Base-by-base conservation (phyloP, 768 basidiomycete genomes). In the Macrolepiota dolichaula region DNA sequence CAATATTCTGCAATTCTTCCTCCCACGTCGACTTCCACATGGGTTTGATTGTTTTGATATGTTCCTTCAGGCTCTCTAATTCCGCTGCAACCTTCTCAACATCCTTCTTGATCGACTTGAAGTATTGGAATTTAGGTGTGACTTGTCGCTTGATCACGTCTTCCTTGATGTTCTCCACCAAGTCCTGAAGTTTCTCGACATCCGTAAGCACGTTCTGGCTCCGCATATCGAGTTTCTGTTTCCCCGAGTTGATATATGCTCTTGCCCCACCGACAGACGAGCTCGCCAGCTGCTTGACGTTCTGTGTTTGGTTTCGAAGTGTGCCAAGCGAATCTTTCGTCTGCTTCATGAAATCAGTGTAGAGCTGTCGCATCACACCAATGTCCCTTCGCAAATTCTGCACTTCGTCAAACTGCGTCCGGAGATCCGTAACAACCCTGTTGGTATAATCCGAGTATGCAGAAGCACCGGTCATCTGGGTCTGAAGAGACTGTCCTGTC, bases 21-120 rank as follows among this genome's bases (percentile, higher is more conserved):
- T 92, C 91, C 96, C 96, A 99, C 19, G 95, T 98, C 82, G 96
- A 94, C 80, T 96, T 92, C 96, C 96, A 99, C 84, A 92, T 93
- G 46, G 96, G 94, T 69, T 91, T 94, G 68, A 96, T 84, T 11
- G 92, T 90, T 66, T 87, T 84, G 66, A 98, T 91, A 72, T 96
- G 93, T 66, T 88, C 86, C 68, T 85, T 85, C 61, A 98, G 77
- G 67, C 85, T 88, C 63, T 86, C 81, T 47, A 98, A 80, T 74
- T 95, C 89, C 10, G 75, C 72, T 17, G 85, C 81, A 27, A 88
- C 82, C 22, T 81, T 73, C 29, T 81, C 79, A 59, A 97, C 81
- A 65, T 94, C 90, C 63, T 84, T 85, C 70, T 85, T 83, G 72
- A 96, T 84, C 38, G 76, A 76, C 70, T 85, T 86, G 75, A 96